Conservation (phyloP, 2,329 filamentous ascomycete species). For the Pestalotiopsis sp. region DNA sequence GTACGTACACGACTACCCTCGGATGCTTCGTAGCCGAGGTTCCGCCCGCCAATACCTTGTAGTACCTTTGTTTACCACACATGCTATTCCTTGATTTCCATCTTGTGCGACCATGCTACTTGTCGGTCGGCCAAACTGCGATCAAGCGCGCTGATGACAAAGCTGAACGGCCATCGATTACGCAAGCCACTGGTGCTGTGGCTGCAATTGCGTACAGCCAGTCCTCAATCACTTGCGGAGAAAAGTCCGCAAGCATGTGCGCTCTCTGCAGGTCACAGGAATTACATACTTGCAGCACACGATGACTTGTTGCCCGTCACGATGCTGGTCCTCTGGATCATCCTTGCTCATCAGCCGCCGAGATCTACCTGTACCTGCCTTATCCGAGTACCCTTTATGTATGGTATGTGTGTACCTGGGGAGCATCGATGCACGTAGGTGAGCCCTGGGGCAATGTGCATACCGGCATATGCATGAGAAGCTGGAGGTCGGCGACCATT, state of each 20-base stretch:
- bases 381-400: background rate
- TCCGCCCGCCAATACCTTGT: background rate
- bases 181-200: background rate
- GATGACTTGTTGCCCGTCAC: background rate
- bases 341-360: background rate
- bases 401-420: background rate
- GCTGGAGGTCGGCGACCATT: slow-evolving; percentile 5
- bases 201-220: background rate
- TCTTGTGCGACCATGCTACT: background rate
- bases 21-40: background rate
- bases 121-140: background rate
- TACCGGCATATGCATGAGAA: slow-evolving; percentile 1
- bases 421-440: background rate
- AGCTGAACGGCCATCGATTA: background rate
- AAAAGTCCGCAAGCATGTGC: background rate
- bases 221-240: no score
- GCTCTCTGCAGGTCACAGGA: background rate
- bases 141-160: background rate
- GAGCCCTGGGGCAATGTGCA: background rate
- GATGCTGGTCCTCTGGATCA: background rate
- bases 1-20: background rate
- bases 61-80: background rate
- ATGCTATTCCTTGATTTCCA: background rate
- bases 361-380: slow-evolving; percentile 2
- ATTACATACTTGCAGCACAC: background rate